A percentile compares a stretch with the other conserved stretches of the same genome.
These are phyloP conservation scores for Colletotrichum cuscutae DNA, from an alignment of 2,329 filamentous ascomycete genomes.

Conservation along the genomic window DNA sequence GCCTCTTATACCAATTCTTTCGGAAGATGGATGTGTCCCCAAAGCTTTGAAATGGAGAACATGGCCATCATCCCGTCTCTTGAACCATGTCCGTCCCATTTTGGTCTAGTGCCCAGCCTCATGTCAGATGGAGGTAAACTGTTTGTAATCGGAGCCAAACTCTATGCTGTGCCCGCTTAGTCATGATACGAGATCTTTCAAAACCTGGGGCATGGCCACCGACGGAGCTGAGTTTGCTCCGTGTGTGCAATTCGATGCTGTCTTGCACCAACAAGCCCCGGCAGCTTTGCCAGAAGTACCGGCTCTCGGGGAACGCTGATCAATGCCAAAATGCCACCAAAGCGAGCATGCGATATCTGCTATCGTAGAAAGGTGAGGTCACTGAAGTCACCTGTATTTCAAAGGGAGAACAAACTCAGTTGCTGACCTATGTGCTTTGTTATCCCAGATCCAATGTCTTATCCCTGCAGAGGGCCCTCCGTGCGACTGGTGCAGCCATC, in stretches of 20 bases:
- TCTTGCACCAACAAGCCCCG: background rate
- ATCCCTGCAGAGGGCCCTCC: constrained; percentile 2
- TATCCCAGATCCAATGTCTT: constrained; percentile 15
- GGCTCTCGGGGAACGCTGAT: background rate
- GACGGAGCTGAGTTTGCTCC: background rate
- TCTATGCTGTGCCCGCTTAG: background rate
- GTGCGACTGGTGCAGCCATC: constrained; percentile 25
- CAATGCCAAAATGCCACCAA: constrained; percentile 9
- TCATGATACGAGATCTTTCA: accelerated
- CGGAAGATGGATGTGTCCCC: background rate
- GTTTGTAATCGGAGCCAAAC: constrained; percentile 1
- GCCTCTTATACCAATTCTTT: background rate
- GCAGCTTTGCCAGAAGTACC: background rate
- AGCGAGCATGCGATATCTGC: constrained; percentile 22
- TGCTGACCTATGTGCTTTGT: background rate
- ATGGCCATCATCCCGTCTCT: background rate
- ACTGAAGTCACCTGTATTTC: accelerated
- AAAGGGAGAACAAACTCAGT: no score
- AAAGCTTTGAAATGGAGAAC: background rate
- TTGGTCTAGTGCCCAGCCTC: background rate
- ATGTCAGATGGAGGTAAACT: accelerated
- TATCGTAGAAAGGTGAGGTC: constrained; percentile 11
- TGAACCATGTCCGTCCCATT: background rate
- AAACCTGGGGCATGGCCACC: background rate
- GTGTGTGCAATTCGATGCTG: background rate